A percentile compares a stretch with the other conserved stretches of the same genome.
Evolutionary conservation across 2,329 filamentous ascomycete genomes (phyloP).

Genomic region (Penicillium paneum): DNA sequence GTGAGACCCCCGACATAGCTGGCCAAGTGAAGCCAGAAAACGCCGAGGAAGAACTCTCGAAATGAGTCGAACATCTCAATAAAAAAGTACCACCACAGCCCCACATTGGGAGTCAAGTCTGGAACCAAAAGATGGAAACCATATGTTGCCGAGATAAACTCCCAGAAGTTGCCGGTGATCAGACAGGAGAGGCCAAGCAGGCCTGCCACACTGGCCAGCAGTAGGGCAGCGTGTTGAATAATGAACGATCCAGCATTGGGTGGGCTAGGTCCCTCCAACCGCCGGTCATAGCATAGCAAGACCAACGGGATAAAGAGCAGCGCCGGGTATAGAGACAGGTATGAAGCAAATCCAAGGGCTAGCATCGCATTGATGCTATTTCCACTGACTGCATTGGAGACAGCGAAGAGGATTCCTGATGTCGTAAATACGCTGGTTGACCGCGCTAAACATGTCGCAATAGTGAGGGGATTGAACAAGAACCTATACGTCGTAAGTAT

Average conservation of each 20-base stretch:
- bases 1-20: slow-evolving; percentile 85
- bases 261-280: slow-evolving; percentile 35
- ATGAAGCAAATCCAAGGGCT: slow-evolving; percentile 80
- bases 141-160: slow-evolving; percentile 85
- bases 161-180: slow-evolving; percentile 75
- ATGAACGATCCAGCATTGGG: slow-evolving; percentile 50
- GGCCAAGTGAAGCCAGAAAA: slow-evolving; percentile 94
- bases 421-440: slow-evolving; percentile 87
- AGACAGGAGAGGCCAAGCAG: slow-evolving; percentile 70
- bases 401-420: slow-evolving; percentile 78
- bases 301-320: slow-evolving; percentile 80
- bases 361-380: slow-evolving; percentile 74
- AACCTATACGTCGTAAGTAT: slow-evolving; percentile 56
- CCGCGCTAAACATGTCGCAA: slow-evolving; percentile 84
- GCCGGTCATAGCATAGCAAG: slow-evolving; percentile 74
- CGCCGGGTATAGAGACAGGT: slow-evolving; percentile 87
- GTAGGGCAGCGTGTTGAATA: slow-evolving; percentile 51
- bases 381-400: slow-evolving; percentile 75
- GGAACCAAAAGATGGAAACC: slow-evolving; percentile 87
- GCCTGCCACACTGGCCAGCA: slow-evolving; percentile 55
- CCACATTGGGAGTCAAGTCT: slow-evolving; percentile 90
- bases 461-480: slow-evolving; percentile 90
- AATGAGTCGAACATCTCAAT: slow-evolving; percentile 99
- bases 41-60: slow-evolving; percentile 90
- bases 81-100: slow-evolving; percentile 99